A percentile compares a stretch with the other conserved stretches of the same genome.
These are phyloP conservation scores for Rosa persica DNA, from an alignment of 306 rosid species.

Conservation along the genomic window DNA sequence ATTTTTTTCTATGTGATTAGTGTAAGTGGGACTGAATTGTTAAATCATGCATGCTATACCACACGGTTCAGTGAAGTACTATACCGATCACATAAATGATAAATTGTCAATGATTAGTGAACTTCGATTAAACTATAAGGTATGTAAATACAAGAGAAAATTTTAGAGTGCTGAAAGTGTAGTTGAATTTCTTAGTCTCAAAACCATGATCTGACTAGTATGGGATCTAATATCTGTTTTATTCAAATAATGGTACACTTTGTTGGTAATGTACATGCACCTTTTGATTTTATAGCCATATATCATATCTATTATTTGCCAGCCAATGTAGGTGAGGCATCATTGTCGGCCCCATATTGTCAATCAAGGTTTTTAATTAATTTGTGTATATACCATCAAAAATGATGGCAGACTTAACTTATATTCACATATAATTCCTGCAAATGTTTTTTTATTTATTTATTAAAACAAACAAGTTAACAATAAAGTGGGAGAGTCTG, in stretches of 20 bases:
- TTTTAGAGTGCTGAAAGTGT: neutral
- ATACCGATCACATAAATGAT: neutral
- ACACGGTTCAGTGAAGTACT: neutral
- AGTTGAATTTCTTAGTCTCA: neutral
- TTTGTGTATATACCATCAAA: neutral
- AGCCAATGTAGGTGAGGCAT: conserved; percentile 22
- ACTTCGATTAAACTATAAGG: no score
- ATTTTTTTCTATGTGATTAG: neutral
- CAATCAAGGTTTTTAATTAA: neutral
- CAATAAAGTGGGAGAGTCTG: neutral
- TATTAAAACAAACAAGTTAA: neutral
- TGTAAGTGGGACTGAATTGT: neutral
- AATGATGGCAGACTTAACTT: neutral
- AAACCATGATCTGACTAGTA: conserved; percentile 6
- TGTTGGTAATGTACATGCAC: neutral
- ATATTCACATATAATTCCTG: neutral
- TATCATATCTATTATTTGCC: neutral
- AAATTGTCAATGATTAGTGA: no score
- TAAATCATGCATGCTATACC: neutral
- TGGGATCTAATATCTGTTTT: neutral
- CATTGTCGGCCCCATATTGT: conserved; percentile 10
- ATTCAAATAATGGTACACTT: neutral
- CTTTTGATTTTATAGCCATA: neutral
- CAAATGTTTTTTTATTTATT: neutral
- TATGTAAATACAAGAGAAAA: neutral